Conservation (phyloP, 108 stramenopile species). For the Pseudonitzschia multistriata region DNA sequence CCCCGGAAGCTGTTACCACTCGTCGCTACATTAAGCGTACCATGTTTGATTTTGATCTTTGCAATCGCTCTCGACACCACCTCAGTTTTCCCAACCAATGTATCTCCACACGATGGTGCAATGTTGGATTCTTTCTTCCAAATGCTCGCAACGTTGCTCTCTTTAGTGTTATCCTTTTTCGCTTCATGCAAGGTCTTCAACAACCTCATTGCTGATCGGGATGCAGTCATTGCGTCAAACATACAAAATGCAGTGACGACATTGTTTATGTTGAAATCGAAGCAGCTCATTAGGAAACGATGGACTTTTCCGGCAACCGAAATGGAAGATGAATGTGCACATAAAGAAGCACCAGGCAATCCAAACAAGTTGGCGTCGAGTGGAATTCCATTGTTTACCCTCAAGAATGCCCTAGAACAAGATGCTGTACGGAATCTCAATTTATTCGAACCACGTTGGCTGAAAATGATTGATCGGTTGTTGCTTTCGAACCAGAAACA, state of each 20-base stretch:
- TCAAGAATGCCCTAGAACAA: constrained; percentile 39
- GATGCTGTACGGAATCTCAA: constrained; percentile 43
- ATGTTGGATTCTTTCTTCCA: constrained; percentile 1
- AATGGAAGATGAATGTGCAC: not conserved
- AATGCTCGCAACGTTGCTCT: constrained; percentile 12
- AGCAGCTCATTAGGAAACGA: constrained; percentile 44
- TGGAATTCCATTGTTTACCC: constrained; percentile 44
- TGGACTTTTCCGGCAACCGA: constrained; percentile 38
- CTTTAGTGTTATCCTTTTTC: constrained; percentile 40
- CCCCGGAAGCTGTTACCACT: constrained; percentile 48
- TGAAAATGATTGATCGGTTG: constrained; percentile 53
- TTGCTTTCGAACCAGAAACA: constrained; percentile 1
- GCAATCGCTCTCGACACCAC: constrained; percentile 17
- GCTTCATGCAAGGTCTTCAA: constrained; percentile 46
- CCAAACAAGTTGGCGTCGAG: not conserved
- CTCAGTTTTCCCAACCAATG: not conserved
- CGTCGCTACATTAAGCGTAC: constrained; percentile 33
- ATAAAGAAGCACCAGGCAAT: not conserved
- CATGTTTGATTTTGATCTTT: constrained; percentile 27
- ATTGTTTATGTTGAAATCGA: constrained; percentile 32
- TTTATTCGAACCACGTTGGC: constrained; percentile 62
- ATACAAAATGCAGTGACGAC: constrained; percentile 31
- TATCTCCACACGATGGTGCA: not conserved
- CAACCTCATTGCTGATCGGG: constrained; percentile 48
- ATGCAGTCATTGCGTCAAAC: constrained; percentile 38